phyloP scores from a whole-genome alignment of 495 filamentous ascomycete genomes.

The Cercophora newfieldiana region DNA sequence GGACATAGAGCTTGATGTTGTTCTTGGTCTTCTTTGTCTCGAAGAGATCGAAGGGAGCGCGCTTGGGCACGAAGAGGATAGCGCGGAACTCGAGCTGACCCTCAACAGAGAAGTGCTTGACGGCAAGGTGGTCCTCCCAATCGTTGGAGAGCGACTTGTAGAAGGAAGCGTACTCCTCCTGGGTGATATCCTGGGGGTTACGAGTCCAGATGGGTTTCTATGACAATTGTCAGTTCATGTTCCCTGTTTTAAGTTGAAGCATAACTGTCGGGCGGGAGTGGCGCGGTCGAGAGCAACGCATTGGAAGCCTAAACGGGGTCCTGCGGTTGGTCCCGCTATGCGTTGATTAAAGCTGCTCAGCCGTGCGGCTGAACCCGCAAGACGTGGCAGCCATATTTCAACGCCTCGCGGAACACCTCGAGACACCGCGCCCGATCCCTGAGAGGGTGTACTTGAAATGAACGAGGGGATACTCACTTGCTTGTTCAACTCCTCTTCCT shows the following conservation, averaged over 20 bases:
- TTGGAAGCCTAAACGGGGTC: too few species aligned
- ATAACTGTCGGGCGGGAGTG: background rate
- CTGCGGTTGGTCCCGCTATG: too few species aligned
- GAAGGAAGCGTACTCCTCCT: constrained; percentile 97
- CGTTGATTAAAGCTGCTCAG: too few species aligned
- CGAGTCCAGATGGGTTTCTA: constrained; percentile 98
- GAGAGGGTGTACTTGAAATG: background rate
- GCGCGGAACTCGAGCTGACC: constrained; percentile 99
- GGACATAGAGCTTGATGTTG: constrained; percentile 99
- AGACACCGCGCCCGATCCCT: background rate
- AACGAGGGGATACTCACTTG: constrained; percentile 40
- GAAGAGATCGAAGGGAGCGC: constrained; percentile 98
- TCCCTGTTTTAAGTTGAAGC: background rate
- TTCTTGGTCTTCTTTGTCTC: constrained; percentile 99
- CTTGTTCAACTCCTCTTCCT: constrained; percentile 99
- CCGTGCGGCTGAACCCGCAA: too few species aligned
- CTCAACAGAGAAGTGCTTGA: constrained; percentile 99
- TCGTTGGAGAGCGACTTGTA: constrained; percentile 99
- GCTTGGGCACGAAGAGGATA: constrained; percentile 99
- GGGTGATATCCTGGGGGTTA: constrained; percentile 91
- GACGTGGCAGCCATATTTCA: too few species aligned
- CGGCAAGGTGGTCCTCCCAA: constrained; percentile 98
- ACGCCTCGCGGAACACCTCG: background rate
- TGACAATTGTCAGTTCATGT: background rate
- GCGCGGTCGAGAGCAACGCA: too few species aligned